Conservation (phyloP, 176 grass and related monocot genomes). For the Canna indica region DNA sequence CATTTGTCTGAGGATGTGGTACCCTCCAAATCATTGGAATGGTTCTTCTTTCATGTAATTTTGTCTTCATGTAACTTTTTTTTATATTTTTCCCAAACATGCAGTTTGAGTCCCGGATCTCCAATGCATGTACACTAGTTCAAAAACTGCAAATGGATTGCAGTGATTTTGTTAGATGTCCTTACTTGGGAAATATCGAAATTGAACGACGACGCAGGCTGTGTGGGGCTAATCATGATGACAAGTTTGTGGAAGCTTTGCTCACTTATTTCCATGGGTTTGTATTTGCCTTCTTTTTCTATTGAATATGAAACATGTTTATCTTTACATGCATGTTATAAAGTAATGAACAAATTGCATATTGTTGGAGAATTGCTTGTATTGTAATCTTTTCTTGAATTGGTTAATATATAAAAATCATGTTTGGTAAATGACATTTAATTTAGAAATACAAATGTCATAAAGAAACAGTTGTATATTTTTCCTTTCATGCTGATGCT, state of each 20-base stretch:
- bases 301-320: background rate
- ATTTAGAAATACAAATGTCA: background rate
- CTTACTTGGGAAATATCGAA: conserved; percentile 81
- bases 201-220: conserved; percentile 51
- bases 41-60: background rate
- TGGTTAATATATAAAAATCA: background rate
- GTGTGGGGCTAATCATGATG: conserved; percentile 40
- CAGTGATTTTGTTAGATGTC: conserved; percentile 57
- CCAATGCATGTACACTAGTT: conserved; percentile 66
- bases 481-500: background rate
- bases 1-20: conserved; percentile 55
- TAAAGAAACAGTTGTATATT: background rate
- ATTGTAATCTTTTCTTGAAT: background rate
- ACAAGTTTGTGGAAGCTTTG: conserved; percentile 60
- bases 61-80: conserved; percentile 2
- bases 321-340: background rate
- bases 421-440: background rate
- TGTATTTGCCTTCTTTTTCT: conserved; percentile 13
- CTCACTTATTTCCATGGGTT: conserved; percentile 74
- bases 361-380: too few species aligned
- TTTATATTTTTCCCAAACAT: conserved; percentile 1
- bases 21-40: conserved; percentile 1
- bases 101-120: conserved; percentile 74
- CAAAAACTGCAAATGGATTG: conserved; percentile 62
- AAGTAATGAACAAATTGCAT: background rate